A percentile compares a stretch with the other conserved stretches of the same genome.
These are phyloP conservation scores for Annulohypoxylon maeteangense DNA, from an alignment of 495 filamentous ascomycete genomes.

Conservation along the genomic window DNA sequence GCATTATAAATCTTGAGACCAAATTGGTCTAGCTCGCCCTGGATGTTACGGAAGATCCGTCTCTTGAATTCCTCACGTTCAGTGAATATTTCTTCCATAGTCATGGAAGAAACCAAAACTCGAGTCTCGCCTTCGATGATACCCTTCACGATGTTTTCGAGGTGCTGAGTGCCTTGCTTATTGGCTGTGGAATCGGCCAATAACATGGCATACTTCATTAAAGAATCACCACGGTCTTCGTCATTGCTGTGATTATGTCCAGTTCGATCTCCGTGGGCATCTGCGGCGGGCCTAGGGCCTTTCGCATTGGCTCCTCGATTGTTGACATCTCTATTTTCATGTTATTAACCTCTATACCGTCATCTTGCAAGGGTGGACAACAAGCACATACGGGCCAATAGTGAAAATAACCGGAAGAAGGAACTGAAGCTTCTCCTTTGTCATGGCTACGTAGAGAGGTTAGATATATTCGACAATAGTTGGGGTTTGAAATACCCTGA, in stretches of 20 bases:
- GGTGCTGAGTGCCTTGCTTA: slow-evolving; percentile 66
- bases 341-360: slow-evolving; percentile 5
- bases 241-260: slow-evolving; percentile 39
- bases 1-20: slow-evolving; percentile 79
- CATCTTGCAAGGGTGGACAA: not conserved
- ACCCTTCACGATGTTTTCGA: slow-evolving; percentile 86
- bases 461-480: not conserved
- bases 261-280: not conserved
- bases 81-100: slow-evolving; percentile 88
- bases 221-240: slow-evolving; percentile 62
- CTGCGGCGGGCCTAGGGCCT: not conserved
- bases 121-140: slow-evolving; percentile 89
- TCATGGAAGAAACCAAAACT: slow-evolving; percentile 80
- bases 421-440: slow-evolving; percentile 83
- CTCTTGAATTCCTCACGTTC: slow-evolving; percentile 83
- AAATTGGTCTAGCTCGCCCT: slow-evolving; percentile 77
- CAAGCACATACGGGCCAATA: slow-evolving; percentile 67
- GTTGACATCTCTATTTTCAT: slow-evolving; percentile 61
- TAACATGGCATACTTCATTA: slow-evolving; percentile 81
- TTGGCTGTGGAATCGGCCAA: slow-evolving; percentile 68
- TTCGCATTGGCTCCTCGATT: slow-evolving; percentile 56
- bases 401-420: slow-evolving; percentile 85
- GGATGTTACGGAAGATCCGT: slow-evolving; percentile 80
- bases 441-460: slow-evolving; percentile 68
- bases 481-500: slow-evolving; percentile 52